Evolutionary conservation across 2,329 filamentous ascomycete species (phyloP), one percentile per base, ranked within the genome.

Genomic region (Didymella arachidicola): DNA sequence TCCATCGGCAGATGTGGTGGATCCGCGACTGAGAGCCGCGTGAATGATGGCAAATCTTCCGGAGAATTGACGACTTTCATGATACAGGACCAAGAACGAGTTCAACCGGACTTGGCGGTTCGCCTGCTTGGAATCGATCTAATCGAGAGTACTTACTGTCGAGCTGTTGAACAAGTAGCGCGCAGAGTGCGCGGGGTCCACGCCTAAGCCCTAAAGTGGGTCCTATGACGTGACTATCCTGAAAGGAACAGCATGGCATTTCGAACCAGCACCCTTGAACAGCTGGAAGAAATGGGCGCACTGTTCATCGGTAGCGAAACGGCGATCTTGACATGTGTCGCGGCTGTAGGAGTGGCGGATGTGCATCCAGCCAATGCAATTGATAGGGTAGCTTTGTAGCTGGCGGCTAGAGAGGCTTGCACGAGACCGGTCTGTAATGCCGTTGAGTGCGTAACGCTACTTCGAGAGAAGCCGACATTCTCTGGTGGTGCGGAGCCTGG

Each of bases 281-380:
- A 42, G 30, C 12, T 25, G 39, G 19, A 42, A 42, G 16, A 5
- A 16, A 43, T 14, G 7, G 7, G 41, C 29, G 26, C 42, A 34
- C 29, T 39, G 27, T 12, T 46, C 26, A 54, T 59, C 51, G 50
- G 56, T 59, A 59, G 50, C 56, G 50, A 59, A 50, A 50, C 44
- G 46, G 26, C 46, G 56, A 54, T 54, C 45, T 25, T 34, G 16
- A 14, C 18, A 27, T 25, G 38, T 30, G 34, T 45, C 14, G 29
- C 47, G 19, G 49, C 18, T 46, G 55, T 19, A 47, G 16, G 27
- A 48, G 48, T 53, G 38, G 55, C 43, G 49, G 45, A 29, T 38
- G 12, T 18, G 6, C 22, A 53, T 44, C 56, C 56, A 36, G 22
- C 56, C 50, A 59, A 46, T 46, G 11, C 29, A 16, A 14, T 6